Conservation (phyloP, 2,329 filamentous ascomycete genomes). For the Chaetomium strumarium region DNA sequence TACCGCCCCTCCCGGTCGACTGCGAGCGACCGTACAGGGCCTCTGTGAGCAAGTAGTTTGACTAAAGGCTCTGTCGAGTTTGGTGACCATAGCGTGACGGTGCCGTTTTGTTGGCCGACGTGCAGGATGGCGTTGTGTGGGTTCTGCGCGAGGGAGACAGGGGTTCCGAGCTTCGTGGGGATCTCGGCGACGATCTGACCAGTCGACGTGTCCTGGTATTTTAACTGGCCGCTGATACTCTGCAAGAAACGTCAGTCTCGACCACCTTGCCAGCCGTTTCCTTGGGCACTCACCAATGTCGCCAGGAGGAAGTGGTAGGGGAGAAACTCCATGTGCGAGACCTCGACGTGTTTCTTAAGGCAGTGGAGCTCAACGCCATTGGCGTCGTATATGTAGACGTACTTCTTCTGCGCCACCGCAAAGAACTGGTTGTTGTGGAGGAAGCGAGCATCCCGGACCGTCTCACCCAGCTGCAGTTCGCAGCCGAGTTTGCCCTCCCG, state of each 20-base stretch:
- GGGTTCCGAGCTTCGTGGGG: constrained; percentile 75
- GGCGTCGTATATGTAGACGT: constrained; percentile 92
- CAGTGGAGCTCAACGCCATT: constrained; percentile 90
- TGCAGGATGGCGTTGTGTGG: constrained; percentile 88
- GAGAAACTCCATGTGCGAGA: constrained; percentile 89
- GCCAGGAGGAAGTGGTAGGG: constrained; percentile 94
- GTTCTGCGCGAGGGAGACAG: constrained; percentile 81
- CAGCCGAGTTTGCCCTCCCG: constrained; percentile 83
- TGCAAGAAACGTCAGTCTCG: constrained; percentile 29
- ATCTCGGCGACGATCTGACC: constrained; percentile 83
- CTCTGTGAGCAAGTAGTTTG: constrained; percentile 83
- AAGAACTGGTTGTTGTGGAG: constrained; percentile 93
- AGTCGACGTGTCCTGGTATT: constrained; percentile 93
- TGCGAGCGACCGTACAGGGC: constrained; percentile 78
- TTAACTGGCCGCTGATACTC: constrained; percentile 77
- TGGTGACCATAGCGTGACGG: constrained; percentile 92
- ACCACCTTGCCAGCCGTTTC: not conserved
- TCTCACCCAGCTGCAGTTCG: constrained; percentile 87
- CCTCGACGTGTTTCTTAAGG: constrained; percentile 82
- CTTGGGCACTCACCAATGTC: constrained; percentile 60
- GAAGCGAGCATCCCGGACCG: constrained; percentile 82
- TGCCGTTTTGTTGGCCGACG: constrained; percentile 89
- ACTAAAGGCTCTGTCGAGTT: constrained; percentile 82
- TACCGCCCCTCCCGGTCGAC: constrained; percentile 88
- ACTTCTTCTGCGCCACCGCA: constrained; percentile 92